Base-by-base conservation (phyloP, 305 asterid species). In the Rubia tinctorum region DNA sequence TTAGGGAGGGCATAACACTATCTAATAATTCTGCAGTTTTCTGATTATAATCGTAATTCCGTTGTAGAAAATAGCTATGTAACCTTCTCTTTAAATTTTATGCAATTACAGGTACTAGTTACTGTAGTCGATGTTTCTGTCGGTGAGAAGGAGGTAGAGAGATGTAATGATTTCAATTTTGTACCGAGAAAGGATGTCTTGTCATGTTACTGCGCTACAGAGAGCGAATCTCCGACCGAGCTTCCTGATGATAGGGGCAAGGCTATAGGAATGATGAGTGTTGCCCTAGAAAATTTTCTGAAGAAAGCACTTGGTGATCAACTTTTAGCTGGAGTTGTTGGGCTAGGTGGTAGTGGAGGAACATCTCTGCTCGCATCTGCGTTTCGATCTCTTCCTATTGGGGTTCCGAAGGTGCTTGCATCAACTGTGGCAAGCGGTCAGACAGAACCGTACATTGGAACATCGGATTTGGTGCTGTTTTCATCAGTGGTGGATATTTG, bases 321-420 rank as follows among this genome's bases (percentile, higher is more conserved):
- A 71, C 69, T 69, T 71, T 84, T 90, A 53, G 91, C 87, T 76
- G 99, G 99, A 71, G 96, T 89, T 60, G 76, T 92, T 40, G 99
- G 99, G 73, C 89, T 95, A 17, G 99, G 99, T 65, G 99, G 97
- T 39, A 95, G 97, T 79, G 98, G 97, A 78, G 99, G 99, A 74
- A 95, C 99, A 15, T 92, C 99, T 55, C 76, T 95, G 80, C 75
- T 92, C 73, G 80, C 99, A 13, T 87, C 97, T n/a, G 90, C 90
- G 75, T 94, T 94, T 79, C 82, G 91, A 71, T 83, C 89, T 40
- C 92, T 94, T 65, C 97, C 99, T 13, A 85, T 94, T 82, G 98
- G 99, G 45, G 63, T 83, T 42, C 99, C 99, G 0, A 94, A 94
- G 85, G 66, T 85, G 71, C 84, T 94, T 76, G 91, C 89, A 70